Percentiles rank a stretch among this genome's conserved stretches.
These are phyloP conservation scores for Narthecium ossifragum DNA, from an alignment of 106 monocot genomes.

Conservation along the genomic window DNA sequence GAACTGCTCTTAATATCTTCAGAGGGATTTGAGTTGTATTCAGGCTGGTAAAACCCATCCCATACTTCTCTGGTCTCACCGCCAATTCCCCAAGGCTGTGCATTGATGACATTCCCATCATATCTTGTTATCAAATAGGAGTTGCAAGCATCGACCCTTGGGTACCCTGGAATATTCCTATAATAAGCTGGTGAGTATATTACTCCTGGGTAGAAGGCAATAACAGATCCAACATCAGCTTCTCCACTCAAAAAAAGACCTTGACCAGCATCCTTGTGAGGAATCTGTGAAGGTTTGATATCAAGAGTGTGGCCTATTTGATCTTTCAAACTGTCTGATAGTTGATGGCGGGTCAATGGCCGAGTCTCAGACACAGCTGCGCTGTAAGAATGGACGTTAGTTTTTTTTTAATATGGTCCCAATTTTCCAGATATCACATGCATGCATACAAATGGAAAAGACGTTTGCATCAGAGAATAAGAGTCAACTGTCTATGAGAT, in stretches of 20 bases:
- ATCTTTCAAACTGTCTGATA: constrained; percentile 53
- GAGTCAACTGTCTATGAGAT: too few relatives aligned
- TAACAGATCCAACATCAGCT: constrained; percentile 59
- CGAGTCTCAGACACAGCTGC: constrained; percentile 60
- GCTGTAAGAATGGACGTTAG: constrained; percentile 52
- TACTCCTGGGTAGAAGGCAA: constrained; percentile 91
- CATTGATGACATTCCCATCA: constrained; percentile 79
- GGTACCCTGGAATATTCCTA: constrained; percentile 82
- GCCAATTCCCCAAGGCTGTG: constrained; percentile 79
- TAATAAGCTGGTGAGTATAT: constrained; percentile 92
- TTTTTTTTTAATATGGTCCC: too few relatives aligned
- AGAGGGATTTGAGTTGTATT: constrained; percentile 10
- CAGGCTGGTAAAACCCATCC: constrained; percentile 43
- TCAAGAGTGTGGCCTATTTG: constrained; percentile 66
- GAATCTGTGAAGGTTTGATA: constrained; percentile 67
- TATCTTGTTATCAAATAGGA: constrained; percentile 90
- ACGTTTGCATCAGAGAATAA: too few relatives aligned
- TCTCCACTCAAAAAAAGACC: constrained; percentile 70
- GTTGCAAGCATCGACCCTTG: constrained; percentile 73
- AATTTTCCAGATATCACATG: too few relatives aligned
- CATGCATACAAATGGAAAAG: too few relatives aligned
- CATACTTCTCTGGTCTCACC: constrained; percentile 58
- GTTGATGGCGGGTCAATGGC: constrained; percentile 35
- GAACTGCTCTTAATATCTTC: constrained; percentile 14
- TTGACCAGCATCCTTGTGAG: constrained; percentile 75